Evolutionary conservation across 1,284 basidiomycete genomes (phyloP).

Genomic region (Boletus semigastroideus): DNA sequence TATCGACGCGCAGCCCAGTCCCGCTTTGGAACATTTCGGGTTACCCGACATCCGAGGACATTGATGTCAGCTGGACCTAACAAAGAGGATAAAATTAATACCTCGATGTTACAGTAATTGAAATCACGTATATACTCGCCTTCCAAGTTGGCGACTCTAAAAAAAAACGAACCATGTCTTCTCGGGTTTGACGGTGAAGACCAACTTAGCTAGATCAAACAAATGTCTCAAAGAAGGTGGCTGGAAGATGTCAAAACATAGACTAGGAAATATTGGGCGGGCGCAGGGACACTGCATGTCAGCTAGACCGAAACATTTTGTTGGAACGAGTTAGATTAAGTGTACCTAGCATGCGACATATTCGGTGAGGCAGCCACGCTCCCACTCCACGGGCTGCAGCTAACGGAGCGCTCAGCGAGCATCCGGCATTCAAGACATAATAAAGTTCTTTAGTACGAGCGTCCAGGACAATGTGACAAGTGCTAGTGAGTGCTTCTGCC

Average conservation of each 20-base stretch:
- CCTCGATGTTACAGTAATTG: conserved; percentile 7
- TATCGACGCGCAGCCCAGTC: conserved; percentile 30
- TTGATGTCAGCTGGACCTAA: conserved; percentile 6
- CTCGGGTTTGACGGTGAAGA: conserved; percentile 4
- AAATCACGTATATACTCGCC: conserved; percentile 17
- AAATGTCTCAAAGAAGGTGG: conserved; percentile 3
- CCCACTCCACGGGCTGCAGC: neutral
- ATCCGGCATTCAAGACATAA: no score
- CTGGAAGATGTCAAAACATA: neutral
- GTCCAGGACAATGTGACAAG: no score
- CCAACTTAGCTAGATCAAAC: conserved; percentile 21
- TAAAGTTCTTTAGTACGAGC: no score
- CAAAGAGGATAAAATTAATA: conserved; percentile 20
- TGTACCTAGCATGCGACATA: no score
- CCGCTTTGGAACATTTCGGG: conserved; percentile 10
- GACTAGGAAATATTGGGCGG: neutral
- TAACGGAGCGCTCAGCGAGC: no score
- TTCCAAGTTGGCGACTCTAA: conserved; percentile 12
- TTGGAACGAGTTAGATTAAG: no score
- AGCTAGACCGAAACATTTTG: no score
- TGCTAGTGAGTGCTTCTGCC: neutral
- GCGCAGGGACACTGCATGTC: no score
- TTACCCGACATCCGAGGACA: conserved; percentile 28
- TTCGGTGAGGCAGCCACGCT: neutral
- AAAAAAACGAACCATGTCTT: no score